Evolutionary conservation across 345 rosid species (phyloP).

Genomic region (Pistacia atlantica): DNA sequence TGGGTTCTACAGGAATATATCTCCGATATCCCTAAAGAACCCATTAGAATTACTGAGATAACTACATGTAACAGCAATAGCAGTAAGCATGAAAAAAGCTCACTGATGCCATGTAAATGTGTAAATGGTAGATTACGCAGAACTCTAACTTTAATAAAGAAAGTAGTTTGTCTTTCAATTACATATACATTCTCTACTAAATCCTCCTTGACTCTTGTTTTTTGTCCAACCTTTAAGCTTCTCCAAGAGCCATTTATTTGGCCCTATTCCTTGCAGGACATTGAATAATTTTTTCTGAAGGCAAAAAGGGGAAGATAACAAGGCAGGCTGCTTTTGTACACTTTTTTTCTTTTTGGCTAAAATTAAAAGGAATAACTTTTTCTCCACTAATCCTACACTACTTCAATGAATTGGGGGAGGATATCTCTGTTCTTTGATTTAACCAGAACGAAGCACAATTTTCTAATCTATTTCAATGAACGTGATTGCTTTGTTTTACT

Average conservation of each 20-base stretch:
- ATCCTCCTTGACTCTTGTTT: too few species aligned
- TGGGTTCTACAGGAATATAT: slow-evolving; percentile 16
- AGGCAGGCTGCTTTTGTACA: too few species aligned
- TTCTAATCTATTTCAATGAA: too few species aligned
- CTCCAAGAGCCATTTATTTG: neutral
- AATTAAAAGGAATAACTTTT: too few species aligned
- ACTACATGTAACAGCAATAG: neutral
- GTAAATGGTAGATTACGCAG: neutral
- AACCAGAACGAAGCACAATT: too few species aligned
- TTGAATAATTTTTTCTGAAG: neutral
- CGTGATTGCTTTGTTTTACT: too few species aligned
- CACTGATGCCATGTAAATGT: slow-evolving; percentile 8
- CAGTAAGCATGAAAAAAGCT: slow-evolving; percentile 3
- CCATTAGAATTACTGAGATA: neutral
- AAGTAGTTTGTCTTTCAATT: slow-evolving; percentile 7
- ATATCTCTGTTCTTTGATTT: too few species aligned
- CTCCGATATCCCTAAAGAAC: neutral
- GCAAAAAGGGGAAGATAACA: neutral
- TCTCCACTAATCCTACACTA: too few species aligned
- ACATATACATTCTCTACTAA: neutral
- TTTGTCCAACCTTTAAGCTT: neutral
- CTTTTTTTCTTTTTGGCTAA: too few species aligned
- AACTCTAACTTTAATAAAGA: neutral
- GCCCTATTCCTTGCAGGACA: neutral
- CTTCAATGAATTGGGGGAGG: too few species aligned